These are phyloP conservation scores for Aspergillus neoniger DNA, from an alignment of 2,329 filamentous ascomycete genomes.

Conservation along the genomic window DNA sequence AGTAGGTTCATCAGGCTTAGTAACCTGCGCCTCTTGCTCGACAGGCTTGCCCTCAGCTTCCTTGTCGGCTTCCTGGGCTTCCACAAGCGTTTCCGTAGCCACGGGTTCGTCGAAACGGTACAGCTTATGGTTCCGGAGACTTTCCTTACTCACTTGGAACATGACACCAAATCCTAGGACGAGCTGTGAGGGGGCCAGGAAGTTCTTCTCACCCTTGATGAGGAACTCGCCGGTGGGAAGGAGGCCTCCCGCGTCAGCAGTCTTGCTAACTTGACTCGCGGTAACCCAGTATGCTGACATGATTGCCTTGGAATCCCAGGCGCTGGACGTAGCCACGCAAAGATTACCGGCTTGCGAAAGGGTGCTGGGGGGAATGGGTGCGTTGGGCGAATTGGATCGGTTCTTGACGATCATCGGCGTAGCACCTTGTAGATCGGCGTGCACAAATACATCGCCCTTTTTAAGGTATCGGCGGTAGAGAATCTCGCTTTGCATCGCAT, in stretches of 20 bases:
- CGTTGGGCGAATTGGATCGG: constrained; percentile 71
- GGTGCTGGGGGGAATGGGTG: constrained; percentile 87
- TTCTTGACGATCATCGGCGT: constrained; percentile 90
- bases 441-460: constrained; percentile 88
- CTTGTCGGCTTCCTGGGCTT: constrained; percentile 22
- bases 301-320: constrained; percentile 94
- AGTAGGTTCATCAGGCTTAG: constrained; percentile 22
- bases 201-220: constrained; percentile 85
- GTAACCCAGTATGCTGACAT: constrained; percentile 97
- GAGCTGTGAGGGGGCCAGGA: constrained; percentile 81
- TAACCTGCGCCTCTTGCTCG: constrained; percentile 32
- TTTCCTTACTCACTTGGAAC: constrained; percentile 87
- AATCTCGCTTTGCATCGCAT: constrained; percentile 85
- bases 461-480: constrained; percentile 84
- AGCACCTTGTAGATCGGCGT: constrained; percentile 84
- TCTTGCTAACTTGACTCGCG: constrained; percentile 87
- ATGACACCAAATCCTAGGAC: constrained; percentile 84
- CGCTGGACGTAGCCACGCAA: constrained; percentile 79
- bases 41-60: constrained; percentile 33
- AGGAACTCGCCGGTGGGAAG: constrained; percentile 76
- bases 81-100: constrained; percentile 24
- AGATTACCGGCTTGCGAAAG: constrained; percentile 86
- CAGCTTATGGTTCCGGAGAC: constrained; percentile 76
- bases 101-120: constrained; percentile 59
- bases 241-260: constrained; percentile 75